phyloP scores from a whole-genome alignment of 345 rosid genomes.

The Jatropha curcas region DNA sequence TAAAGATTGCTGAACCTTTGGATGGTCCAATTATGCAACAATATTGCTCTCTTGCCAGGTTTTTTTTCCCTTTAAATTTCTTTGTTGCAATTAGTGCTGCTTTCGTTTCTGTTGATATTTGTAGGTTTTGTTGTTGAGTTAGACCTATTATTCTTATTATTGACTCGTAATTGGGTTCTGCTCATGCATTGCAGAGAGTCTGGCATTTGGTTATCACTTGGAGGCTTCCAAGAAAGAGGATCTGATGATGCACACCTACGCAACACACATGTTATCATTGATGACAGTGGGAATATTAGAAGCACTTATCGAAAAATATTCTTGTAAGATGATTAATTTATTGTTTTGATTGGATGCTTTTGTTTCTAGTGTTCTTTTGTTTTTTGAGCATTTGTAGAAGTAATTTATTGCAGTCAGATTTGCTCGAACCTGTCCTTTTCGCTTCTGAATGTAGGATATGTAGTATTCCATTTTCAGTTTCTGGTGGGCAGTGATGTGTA shows the following conservation, averaged over 20 bases:
- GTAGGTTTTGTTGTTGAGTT: not conserved
- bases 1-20: slow-evolving; percentile 67
- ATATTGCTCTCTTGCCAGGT: slow-evolving; percentile 86
- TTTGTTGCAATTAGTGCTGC: too few relatives aligned
- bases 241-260: slow-evolving; percentile 59
- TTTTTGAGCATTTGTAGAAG: not conserved
- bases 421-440: not conserved
- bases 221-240: slow-evolving; percentile 91
- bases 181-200: slow-evolving; percentile 53
- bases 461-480: not conserved
- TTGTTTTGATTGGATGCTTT: not conserved
- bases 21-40: slow-evolving; percentile 82
- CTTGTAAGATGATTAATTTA: slow-evolving; percentile 47
- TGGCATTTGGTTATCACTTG: slow-evolving; percentile 85
- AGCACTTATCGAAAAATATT: slow-evolving; percentile 75
- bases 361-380: not conserved
- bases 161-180: not conserved
- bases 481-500: not conserved
- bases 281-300: slow-evolving; percentile 65
- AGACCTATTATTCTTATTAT: not conserved
- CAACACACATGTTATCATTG: slow-evolving; percentile 86
- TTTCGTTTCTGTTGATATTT: not conserved
- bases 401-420: not conserved
- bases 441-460: not conserved
- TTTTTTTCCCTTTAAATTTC: not conserved